Evolutionary conservation across 345 rosid genomes (phyloP), one percentile per base, ranked within the genome.

Genomic region (Balakata baccata): DNA sequence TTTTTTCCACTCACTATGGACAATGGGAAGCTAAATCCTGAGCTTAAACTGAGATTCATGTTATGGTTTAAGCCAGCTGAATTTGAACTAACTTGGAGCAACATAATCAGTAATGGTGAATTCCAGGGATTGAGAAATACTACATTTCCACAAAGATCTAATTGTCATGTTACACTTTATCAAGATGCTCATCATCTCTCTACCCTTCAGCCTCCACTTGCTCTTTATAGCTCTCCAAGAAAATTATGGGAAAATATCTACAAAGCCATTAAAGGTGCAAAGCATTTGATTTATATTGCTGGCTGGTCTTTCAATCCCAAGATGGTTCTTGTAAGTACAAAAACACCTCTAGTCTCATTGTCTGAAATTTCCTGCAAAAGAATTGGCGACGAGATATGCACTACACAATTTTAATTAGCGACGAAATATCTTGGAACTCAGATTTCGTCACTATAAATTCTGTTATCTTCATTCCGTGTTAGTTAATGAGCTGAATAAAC

Each of bases 251-350:
- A 94, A 80, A 96, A 92, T 79, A 79, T 90, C 1, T 94, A 86
- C 70, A 86, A 76, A 75, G 96, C 97, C 25, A 85, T 92, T 64
- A 97, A 92, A 20, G 79, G 85, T 78, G 93, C 98, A 25, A 90
- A 86, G 74, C 83, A 87, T 69, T 77, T 94, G 78, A 81, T 94
- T 59, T 94, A 92, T 84, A 89, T 94, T 10, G 94, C 91, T 5
- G 97, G 93, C 52, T 92, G 98, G 97, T 90, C 96, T 68, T 74
- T 94, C 76, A 94, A 89, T 79, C 98, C 96, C 11, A 86, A 88
- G 50, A 83, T 88, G 60, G 88, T 85, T 41, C 83, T 92, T 72
- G 97, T 94, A 87, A 81, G 56, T 76, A 34, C 53, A 61, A 67
- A 14, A 11, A 13, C 45, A 29, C 1, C 34, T 29, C 34, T 29